Conservation (phyloP, 2,329 filamentous ascomycete genomes). For the Paracamarosporium sp. region DNA sequence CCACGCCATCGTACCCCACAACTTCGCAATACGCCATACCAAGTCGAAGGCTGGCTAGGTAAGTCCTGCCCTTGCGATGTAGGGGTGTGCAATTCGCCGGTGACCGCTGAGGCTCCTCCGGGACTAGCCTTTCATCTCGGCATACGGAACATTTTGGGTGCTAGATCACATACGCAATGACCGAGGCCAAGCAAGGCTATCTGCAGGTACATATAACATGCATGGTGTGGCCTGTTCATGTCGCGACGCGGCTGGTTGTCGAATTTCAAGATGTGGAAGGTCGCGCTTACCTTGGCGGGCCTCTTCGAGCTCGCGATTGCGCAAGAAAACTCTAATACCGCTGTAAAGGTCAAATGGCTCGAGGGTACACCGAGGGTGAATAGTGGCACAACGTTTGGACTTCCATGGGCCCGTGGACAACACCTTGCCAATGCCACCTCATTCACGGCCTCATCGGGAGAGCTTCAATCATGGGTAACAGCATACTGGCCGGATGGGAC, state of each 20-base stretch:
- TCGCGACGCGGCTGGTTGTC: neutral
- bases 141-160: neutral
- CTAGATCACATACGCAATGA: neutral
- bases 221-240: neutral
- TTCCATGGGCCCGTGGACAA: constrained; percentile 48
- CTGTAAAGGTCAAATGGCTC: constrained; percentile 41
- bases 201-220: constrained; percentile 12
- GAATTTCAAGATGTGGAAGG: constrained; percentile 7
- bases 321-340: neutral
- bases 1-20: constrained; percentile 11
- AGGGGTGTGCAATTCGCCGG: neutral
- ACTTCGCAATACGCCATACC: constrained; percentile 10
- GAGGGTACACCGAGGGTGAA: constrained; percentile 31
- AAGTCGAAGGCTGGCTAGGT: neutral
- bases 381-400: constrained; percentile 47
- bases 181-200: neutral
- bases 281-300: constrained; percentile 3
- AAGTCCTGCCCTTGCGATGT: neutral
- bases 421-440: constrained; percentile 45
- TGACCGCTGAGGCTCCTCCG: neutral
- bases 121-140: neutral
- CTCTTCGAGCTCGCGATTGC: neutral
- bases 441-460: constrained; percentile 37
- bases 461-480: constrained; percentile 63
- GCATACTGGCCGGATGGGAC: constrained; percentile 68